Conservation (phyloP, 768 basidiomycete species). For the Strobilomyces confusus region DNA sequence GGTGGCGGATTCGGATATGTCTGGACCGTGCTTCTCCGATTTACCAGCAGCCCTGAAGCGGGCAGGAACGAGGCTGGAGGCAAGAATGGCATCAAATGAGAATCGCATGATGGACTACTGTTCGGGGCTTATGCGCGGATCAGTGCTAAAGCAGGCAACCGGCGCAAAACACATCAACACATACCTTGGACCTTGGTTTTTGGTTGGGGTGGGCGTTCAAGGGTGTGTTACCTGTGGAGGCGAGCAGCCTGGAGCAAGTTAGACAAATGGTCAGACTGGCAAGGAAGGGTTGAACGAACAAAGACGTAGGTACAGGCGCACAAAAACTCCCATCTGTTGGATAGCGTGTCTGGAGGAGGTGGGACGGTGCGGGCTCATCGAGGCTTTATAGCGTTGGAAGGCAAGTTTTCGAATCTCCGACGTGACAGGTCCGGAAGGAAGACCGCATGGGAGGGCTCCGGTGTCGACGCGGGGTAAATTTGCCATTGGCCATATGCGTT, state of each 20-base stretch:
- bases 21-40: slow-evolving; percentile 23
- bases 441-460: slow-evolving; percentile 5
- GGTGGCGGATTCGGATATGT: slow-evolving; percentile 16
- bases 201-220: slow-evolving; percentile 15
- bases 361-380: not conserved
- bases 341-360: slow-evolving; percentile 20
- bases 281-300: slow-evolving; percentile 16
- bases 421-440: slow-evolving; percentile 22
- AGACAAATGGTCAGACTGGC: not conserved
- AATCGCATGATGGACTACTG: slow-evolving; percentile 21
- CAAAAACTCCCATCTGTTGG: slow-evolving; percentile 34
- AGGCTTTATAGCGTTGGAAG: slow-evolving; percentile 18
- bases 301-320: slow-evolving; percentile 26
- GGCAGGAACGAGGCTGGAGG: slow-evolving; percentile 21
- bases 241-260: slow-evolving; percentile 21
- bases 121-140: slow-evolving; percentile 10
- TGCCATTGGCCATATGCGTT: slow-evolving; percentile 17
- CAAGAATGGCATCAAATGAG: slow-evolving; percentile 17
- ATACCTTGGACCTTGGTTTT: slow-evolving; percentile 20
- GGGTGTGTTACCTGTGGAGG: slow-evolving; percentile 29
- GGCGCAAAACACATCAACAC: not conserved
- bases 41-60: slow-evolving; percentile 14
- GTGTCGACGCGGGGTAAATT: slow-evolving; percentile 8
- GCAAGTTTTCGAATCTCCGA: slow-evolving; percentile 25
- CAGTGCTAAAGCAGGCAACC: not conserved